Base-by-base conservation (phyloP, 2,329 filamentous ascomycete genomes). In the Aureobasidium sp. region DNA sequence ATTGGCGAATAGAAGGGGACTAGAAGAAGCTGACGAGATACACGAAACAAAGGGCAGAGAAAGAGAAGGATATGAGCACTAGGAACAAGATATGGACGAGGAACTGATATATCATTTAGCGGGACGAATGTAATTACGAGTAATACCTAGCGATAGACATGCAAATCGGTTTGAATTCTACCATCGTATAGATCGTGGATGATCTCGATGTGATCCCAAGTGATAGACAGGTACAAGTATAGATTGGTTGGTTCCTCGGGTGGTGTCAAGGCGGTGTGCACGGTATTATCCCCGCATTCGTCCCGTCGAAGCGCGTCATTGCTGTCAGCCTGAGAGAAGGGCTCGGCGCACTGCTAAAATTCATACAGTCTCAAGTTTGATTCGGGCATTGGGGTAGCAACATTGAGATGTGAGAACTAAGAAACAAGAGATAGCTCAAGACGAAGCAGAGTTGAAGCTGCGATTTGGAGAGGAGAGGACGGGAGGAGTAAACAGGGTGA, bases 141-240 rank as follows among this genome's bases (percentile, higher is more conserved):
- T 46, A 57, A 57, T 57, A 46, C 39, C 29, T 26, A 39, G 53
- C 29, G 53, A 57, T 57, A 46, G 53, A 36, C 36, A 57, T 46
- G 17, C 10, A 57, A 32, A 55, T 24, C 24, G 51, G 36, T 27
- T 32, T 55, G 51, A 55, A n/a, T 53, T 53, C 9, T 47, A 29
- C 26, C 37, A 43, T 17, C 13, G 41, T 55, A 17, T 4, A 5
- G 6, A 6, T 13, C 6, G 3, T 13, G 29, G n/a, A 51, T 29
- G 27, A 34, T n/a, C 20, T 50, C 17, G 17, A 0, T 26, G 20
- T 39, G 24, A 43, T 4, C 20, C 20, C 20, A 20, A 57, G 37
- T 46, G 53, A 57, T 44, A 17, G 53, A 32, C 53, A 46, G 53
- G 53, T 17, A 44, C 39, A 46, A n/a, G 13, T 20, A n/a, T 20